These are phyloP conservation scores for Ampelocalamus luodianensis DNA, from an alignment of 176 grass and related monocot genomes.

Conservation along the genomic window DNA sequence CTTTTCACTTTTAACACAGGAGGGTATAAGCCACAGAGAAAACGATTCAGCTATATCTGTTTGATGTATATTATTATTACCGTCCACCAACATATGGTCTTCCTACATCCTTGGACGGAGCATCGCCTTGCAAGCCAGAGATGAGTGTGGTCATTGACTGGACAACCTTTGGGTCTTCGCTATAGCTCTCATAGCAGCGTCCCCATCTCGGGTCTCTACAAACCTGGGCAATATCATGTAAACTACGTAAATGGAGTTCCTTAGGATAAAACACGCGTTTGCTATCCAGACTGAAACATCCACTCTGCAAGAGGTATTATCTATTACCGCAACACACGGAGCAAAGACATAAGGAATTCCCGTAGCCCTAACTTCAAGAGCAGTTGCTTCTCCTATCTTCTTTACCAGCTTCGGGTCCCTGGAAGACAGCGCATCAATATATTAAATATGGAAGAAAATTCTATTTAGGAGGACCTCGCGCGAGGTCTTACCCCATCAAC, in stretches of 20 bases:
- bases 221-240: slow-evolving; percentile 49
- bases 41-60: slow-evolving; percentile 4
- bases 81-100: slow-evolving; percentile 67
- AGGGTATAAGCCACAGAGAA: not conserved
- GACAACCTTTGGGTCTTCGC: slow-evolving; percentile 72
- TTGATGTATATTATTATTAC: slow-evolving; percentile 51
- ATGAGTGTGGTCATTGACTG: slow-evolving; percentile 67
- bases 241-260: not conserved
- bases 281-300: not conserved
- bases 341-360: slow-evolving; percentile 82
- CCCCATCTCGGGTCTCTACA: slow-evolving; percentile 95
- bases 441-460: not conserved
- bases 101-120: slow-evolving; percentile 42
- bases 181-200: slow-evolving; percentile 82
- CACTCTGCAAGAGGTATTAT: not conserved
- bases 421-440: not conserved
- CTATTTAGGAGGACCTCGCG: too few species aligned
- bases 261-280: not conserved
- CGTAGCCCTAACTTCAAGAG: slow-evolving; percentile 81
- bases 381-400: slow-evolving; percentile 75
- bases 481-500: too few species aligned
- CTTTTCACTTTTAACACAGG: not conserved
- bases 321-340: slow-evolving; percentile 69
- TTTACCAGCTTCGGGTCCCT: slow-evolving; percentile 70
- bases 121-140: slow-evolving; percentile 70